Evolutionary conservation across 2,329 filamentous ascomycete species (phyloP).

Genomic region (Emergomyces africanus): DNA sequence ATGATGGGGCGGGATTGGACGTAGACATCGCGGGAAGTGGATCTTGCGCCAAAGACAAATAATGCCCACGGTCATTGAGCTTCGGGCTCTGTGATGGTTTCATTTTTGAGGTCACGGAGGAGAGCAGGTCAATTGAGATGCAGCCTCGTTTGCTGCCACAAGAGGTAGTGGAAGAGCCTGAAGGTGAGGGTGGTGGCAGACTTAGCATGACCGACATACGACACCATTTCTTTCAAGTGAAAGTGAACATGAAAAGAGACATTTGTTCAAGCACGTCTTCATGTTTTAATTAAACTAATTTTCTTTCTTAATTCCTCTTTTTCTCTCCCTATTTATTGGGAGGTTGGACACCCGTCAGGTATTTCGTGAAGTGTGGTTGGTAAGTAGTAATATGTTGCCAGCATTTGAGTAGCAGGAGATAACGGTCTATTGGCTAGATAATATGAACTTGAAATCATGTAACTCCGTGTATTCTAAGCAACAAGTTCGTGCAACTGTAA

Average conservation of each 20-base stretch:
- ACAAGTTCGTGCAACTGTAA: not conserved
- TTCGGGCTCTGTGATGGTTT: slow-evolving; percentile 6
- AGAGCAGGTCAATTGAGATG: slow-evolving; percentile 16
- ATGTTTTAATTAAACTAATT: not conserved
- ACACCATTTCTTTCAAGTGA: not conserved
- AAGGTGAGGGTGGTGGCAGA: slow-evolving; percentile 14
- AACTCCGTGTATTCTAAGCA: not conserved
- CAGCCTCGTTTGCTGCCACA: slow-evolving; percentile 27
- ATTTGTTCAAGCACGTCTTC: not conserved
- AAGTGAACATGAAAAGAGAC: not conserved
- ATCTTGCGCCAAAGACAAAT: not conserved
- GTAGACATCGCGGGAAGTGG: slow-evolving; percentile 10
- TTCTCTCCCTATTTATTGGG: not conserved
- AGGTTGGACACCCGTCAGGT: not conserved
- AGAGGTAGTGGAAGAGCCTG: slow-evolving; percentile 19
- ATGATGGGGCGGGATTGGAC: slow-evolving; percentile 11
- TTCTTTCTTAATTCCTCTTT: not conserved
- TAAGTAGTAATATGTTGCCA: not conserved
- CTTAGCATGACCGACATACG: slow-evolving; percentile 21
- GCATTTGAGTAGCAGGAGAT: not conserved
- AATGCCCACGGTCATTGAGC: slow-evolving; percentile 10
- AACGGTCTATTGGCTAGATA: not conserved
- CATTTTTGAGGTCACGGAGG: slow-evolving; percentile 7
- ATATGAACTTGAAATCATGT: not conserved
- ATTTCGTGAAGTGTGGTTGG: not conserved